Percentiles rank a stretch among this genome's conserved stretches.
Evolutionary conservation across 2,329 filamentous ascomycete species (phyloP).

Genomic region (Phialophora expanda): DNA sequence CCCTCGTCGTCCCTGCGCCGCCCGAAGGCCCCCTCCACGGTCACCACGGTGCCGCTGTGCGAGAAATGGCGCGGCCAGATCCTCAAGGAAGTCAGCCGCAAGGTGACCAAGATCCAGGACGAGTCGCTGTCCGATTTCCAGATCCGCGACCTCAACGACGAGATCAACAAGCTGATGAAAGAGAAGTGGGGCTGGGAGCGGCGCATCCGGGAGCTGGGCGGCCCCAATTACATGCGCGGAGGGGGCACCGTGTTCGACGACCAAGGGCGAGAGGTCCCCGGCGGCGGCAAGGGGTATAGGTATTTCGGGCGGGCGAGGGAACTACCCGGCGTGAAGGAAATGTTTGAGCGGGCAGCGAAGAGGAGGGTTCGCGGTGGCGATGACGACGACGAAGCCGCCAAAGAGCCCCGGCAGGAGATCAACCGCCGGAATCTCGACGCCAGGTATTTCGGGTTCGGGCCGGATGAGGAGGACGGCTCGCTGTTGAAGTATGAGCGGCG

Average conservation of each 20-base stretch:
- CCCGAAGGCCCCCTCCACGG: conserved; percentile 86
- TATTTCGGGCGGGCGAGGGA: conserved; percentile 93
- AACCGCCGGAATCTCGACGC: conserved; percentile 78
- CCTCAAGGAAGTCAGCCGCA: conserved; percentile 94
- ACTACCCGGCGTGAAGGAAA: conserved; percentile 91
- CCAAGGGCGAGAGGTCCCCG: conserved; percentile 70
- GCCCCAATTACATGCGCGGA: conserved; percentile 91
- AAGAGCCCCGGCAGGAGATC: conserved; percentile 39
- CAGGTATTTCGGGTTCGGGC: conserved; percentile 92
- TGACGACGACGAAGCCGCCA: conserved; percentile 61
- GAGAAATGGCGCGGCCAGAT: conserved; percentile 99
- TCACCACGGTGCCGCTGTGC: conserved; percentile 81
- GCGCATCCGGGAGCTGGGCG: conserved; percentile 92
- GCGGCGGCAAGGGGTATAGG: conserved; percentile 85
- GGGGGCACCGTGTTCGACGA: conserved; percentile 74
- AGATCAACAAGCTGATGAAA: conserved; percentile 98
- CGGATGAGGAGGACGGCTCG: conserved; percentile 86
- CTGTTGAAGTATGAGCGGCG: conserved; percentile 78
- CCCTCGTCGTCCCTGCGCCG: conserved; percentile 88
- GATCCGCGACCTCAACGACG: conserved; percentile 96
- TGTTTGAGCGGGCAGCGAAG: conserved; percentile 79
- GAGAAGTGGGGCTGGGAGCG: conserved; percentile 99
- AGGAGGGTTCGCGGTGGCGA: conserved; percentile 56
- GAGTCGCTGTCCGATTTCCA: conserved; percentile 90
- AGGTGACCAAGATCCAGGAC: conserved; percentile 95